Evolutionary conservation across 169 alveolate species (phyloP), one percentile per base, ranked within the genome.

Genomic region (Eimeria falciformis): DNA sequence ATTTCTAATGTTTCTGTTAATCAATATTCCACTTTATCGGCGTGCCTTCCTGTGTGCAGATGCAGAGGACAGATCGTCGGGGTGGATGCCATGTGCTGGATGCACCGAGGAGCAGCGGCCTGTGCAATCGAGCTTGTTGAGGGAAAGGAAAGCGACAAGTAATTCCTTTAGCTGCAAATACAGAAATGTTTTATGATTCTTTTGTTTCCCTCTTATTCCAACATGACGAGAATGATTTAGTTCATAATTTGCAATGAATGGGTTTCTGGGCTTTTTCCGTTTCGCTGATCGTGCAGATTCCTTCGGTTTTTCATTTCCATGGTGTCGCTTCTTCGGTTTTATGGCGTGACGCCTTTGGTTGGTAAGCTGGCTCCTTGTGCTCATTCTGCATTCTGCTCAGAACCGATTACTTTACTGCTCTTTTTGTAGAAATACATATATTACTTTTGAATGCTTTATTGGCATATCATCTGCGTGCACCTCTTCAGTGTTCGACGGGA

Each of bases 11-110:
- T 5, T 43, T 23, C 88, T 21, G 47, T 23, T 5, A 12, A 7
- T n/a, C 9, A 58, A 68, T 3, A 25, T 6, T 23, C 29, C 79
- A 27, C n/a, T n/a, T n/a, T n/a, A n/a, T 18, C 23, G 62, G 25
- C 47, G 88, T 45, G 53, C 56, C 55, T 55, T 21, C 43, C 40
- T 77, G 53, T 47, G 43, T 47, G 40, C 91, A 92, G 95, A n/a
- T 92, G 65, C 69, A 78, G 79, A 27, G 95, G 95, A 0, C 66
- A 69, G 62, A 55, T 71, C 43, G 90, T 92, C 46, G 95, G 95
- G 50, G 91, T 92, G 66, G 95, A 92, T 68, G 95, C 95, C 45
- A 92, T 92, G 95, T 56, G 95, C 47, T 92, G 95, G 95, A 84
- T 92, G 82, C 95, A 92, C 23, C 50, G 95, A 23, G 95, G 95